Evolutionary conservation across 495 filamentous ascomycete species (phyloP).

Genomic region (Penicillium chermesinum): DNA sequence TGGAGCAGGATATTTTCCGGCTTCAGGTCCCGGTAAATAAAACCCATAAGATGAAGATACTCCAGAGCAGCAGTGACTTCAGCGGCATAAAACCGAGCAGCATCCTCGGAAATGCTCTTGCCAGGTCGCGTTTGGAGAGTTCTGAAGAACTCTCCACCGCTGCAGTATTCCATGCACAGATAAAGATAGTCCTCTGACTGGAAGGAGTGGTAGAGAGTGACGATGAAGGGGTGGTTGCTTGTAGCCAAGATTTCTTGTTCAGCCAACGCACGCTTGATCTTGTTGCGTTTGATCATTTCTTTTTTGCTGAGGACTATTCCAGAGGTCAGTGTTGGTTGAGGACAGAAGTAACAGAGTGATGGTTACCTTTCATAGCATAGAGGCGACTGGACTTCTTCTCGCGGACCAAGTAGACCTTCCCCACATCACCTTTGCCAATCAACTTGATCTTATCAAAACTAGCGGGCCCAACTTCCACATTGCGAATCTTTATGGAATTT

Average conservation of each 20-base stretch:
- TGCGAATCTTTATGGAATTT: constrained; percentile 96
- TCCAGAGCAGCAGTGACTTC: constrained; percentile 97
- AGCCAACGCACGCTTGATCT: constrained; percentile 96
- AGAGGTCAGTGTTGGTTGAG: constrained; percentile 6
- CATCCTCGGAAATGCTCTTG: constrained; percentile 94
- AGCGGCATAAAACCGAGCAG: constrained; percentile 93
- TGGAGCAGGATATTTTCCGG: constrained; percentile 76
- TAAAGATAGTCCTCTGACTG: constrained; percentile 98
- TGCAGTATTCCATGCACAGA: constrained; percentile 99
- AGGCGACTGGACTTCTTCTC: constrained; percentile 94
- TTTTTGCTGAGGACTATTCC: constrained; percentile 89
- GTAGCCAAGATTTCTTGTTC: constrained; percentile 98
- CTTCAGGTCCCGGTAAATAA: constrained; percentile 97
- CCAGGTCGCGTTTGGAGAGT: constrained; percentile 92
- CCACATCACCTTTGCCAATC: constrained; percentile 97
- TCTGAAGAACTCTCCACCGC: constrained; percentile 96
- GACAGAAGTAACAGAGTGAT: background rate
- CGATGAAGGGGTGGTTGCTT: constrained; percentile 98
- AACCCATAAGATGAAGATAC: constrained; percentile 98
- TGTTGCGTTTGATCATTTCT: constrained; percentile 99
- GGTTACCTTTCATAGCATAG: constrained; percentile 96
- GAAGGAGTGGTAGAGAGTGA: constrained; percentile 97
- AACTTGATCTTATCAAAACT: constrained; percentile 99
- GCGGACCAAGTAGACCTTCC: constrained; percentile 94
- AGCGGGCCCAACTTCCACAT: constrained; percentile 90